Evolutionary conservation across 2,329 filamentous ascomycete genomes (phyloP).

Genomic region (Sporothrix brunneoviolacea): DNA sequence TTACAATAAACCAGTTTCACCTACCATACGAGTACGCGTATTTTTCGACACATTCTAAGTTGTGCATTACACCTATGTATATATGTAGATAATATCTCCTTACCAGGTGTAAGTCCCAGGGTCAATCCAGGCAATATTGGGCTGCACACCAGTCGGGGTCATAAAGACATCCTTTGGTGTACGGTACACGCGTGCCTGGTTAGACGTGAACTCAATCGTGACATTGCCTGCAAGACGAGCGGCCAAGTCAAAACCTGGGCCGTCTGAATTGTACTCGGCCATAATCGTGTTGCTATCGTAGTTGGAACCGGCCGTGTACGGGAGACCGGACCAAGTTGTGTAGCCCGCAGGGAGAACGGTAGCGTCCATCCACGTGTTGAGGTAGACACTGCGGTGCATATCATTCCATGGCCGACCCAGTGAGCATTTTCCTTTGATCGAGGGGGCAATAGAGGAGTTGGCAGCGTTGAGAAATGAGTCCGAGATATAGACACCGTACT

Average conservation of each 20-base stretch:
- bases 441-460: constrained; percentile 38
- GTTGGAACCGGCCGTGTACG: constrained; percentile 35
- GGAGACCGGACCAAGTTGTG: constrained; percentile 26
- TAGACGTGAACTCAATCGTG: constrained; percentile 25
- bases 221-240: constrained; percentile 31
- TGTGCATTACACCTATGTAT: too few relatives aligned
- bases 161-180: constrained; percentile 21
- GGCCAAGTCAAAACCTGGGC: constrained; percentile 47
- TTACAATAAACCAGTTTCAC: too few relatives aligned
- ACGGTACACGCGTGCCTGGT: constrained; percentile 24
- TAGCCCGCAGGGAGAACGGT: constrained; percentile 49
- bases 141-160: constrained; percentile 13
- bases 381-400: constrained; percentile 50
- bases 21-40: too few relatives aligned
- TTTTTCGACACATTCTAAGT: too few relatives aligned
- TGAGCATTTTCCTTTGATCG: constrained; percentile 40
- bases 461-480: constrained; percentile 47
- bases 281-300: constrained; percentile 43
- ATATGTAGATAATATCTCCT: too few relatives aligned
- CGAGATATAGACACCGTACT: constrained; percentile 50
- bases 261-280: constrained; percentile 47
- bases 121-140: constrained; percentile 20
- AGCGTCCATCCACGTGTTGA: constrained; percentile 44
- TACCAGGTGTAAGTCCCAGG: constrained; percentile 14
- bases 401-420: constrained; percentile 59